Conservation (phyloP, 1,139 yeast genomes). For the Taphrina communis region DNA sequence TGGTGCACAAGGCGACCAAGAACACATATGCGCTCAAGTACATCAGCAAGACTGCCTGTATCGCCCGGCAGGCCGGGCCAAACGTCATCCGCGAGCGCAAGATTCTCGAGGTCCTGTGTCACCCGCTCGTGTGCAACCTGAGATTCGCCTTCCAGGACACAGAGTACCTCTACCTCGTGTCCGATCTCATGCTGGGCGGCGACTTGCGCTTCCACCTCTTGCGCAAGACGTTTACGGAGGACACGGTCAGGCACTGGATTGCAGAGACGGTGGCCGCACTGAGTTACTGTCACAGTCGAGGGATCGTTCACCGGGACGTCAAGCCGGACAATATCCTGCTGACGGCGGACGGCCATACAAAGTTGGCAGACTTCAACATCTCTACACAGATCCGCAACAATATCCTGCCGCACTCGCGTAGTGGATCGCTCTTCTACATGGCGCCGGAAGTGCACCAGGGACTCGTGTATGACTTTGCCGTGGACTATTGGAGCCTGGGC, state of each 20-base stretch:
- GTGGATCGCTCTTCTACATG: slow-evolving; percentile 88
- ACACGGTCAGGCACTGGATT: slow-evolving; percentile 67
- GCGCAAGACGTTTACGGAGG: slow-evolving; percentile 61
- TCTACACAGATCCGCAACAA: slow-evolving; percentile 47
- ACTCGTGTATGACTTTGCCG: slow-evolving; percentile 65
- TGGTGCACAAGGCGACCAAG: slow-evolving; percentile 42
- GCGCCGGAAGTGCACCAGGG: slow-evolving; percentile 76
- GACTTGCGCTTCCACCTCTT: slow-evolving; percentile 79
- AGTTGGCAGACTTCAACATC: slow-evolving; percentile 74
- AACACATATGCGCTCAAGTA: slow-evolving; percentile 45
- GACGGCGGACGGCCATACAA: slow-evolving; percentile 72
- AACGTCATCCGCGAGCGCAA: slow-evolving; percentile 67
- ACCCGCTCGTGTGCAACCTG: slow-evolving; percentile 79
- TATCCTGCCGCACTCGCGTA: slow-evolving; percentile 48
- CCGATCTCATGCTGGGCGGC: slow-evolving; percentile 88
- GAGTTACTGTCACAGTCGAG: slow-evolving; percentile 66
- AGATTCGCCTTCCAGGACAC: slow-evolving; percentile 83
- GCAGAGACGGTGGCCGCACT: slow-evolving; percentile 73
- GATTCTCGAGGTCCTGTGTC: slow-evolving; percentile 65
- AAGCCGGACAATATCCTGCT: slow-evolving; percentile 73
- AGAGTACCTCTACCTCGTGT: slow-evolving; percentile 60
- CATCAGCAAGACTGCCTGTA: slow-evolving; percentile 44
- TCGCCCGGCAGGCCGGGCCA: slow-evolving; percentile 50
- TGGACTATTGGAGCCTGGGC: slow-evolving; percentile 94
- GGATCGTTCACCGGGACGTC: slow-evolving; percentile 70